A percentile compares a stretch with the other conserved stretches of the same genome.
Evolutionary conservation across 2,329 filamentous ascomycete genomes (phyloP).

Genomic region (Cercospora zeae-maydis): DNA sequence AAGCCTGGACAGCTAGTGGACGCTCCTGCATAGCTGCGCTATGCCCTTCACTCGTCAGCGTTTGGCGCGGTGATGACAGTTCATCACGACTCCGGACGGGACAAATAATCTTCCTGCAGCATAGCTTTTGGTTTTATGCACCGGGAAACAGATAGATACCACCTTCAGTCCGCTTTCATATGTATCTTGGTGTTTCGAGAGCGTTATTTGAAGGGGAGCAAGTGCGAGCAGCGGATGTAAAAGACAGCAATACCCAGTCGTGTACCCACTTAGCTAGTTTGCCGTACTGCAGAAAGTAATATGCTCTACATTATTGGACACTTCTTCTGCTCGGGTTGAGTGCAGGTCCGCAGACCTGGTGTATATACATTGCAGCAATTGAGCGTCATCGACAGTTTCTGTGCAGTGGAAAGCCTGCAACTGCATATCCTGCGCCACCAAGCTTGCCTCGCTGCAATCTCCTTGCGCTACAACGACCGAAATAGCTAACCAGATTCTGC

Average conservation of each 20-base stretch:
- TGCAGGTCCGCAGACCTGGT: neutral
- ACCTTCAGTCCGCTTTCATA: conserved; percentile 15
- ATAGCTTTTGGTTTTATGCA: conserved; percentile 9
- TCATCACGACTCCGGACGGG: conserved; percentile 5
- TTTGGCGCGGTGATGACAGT: neutral
- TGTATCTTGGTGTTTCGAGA: conserved; percentile 17
- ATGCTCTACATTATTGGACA: conserved; percentile 11
- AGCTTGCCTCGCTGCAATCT: neutral
- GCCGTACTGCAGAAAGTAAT: conserved; percentile 22
- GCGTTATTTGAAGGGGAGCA: conserved; percentile 12
- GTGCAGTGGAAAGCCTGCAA: neutral
- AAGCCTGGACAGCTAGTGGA: neutral
- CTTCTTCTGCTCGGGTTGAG: neutral
- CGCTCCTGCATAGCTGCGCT: neutral
- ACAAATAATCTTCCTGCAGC: neutral
- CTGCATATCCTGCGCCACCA: neutral
- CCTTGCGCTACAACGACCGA: neutral
- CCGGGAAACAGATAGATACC: neutral
- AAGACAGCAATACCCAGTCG: conserved; percentile 27
- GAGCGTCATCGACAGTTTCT: neutral
- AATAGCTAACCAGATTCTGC: neutral
- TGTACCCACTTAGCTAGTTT: conserved; percentile 24
- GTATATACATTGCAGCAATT: neutral
- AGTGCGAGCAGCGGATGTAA: conserved; percentile 15
- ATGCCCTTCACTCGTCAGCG: neutral